Evolutionary conservation across 2,329 filamentous ascomycete species (phyloP).

Genomic region (Ascochyta fabae): DNA sequence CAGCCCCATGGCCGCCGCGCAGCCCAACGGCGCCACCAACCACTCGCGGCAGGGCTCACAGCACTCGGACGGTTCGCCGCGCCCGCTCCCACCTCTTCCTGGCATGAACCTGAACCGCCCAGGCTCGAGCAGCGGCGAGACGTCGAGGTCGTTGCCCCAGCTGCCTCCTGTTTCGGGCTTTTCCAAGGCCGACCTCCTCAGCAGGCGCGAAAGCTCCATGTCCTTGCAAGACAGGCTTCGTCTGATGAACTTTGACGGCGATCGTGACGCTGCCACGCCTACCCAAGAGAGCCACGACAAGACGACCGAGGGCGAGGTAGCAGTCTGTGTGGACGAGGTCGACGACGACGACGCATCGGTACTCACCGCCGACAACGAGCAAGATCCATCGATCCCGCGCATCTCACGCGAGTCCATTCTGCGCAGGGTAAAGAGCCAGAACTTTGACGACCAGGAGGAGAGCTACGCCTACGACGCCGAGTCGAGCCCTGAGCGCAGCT

Average conservation of each 20-base stretch:
- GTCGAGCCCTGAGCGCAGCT: conserved; percentile 64
- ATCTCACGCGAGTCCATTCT: conserved; percentile 95
- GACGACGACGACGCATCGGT: conserved; percentile 36
- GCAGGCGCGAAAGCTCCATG: conserved; percentile 75
- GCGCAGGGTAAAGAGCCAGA: conserved; percentile 76
- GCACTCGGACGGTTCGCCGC: conserved; percentile 78
- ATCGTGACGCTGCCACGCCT: conserved; percentile 45
- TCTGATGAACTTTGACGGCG: conserved; percentile 81
- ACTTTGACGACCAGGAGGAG: conserved; percentile 58
- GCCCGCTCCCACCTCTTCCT: conserved; percentile 87
- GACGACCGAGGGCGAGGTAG: conserved; percentile 30
- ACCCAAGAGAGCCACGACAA: conserved; percentile 46
- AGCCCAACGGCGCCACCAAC: conserved; percentile 53
- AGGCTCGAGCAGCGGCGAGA: conserved; percentile 67
- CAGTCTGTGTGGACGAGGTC: conserved; percentile 45
- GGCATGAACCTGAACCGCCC: conserved; percentile 60
- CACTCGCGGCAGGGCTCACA: conserved; percentile 70
- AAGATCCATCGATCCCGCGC: conserved; percentile 71
- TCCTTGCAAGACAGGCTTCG: conserved; percentile 84
- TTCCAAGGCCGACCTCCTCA: conserved; percentile 79
- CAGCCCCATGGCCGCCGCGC: conserved; percentile 69
- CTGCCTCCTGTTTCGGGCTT: conserved; percentile 71
- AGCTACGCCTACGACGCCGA: conserved; percentile 48
- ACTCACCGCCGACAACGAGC: conserved; percentile 18
- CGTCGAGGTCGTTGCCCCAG: conserved; percentile 73